A percentile compares a stretch with the other conserved stretches of the same genome.
phyloP scores from a whole-genome alignment of 257 asterid species.

The Capsicum rhomboideum region DNA sequence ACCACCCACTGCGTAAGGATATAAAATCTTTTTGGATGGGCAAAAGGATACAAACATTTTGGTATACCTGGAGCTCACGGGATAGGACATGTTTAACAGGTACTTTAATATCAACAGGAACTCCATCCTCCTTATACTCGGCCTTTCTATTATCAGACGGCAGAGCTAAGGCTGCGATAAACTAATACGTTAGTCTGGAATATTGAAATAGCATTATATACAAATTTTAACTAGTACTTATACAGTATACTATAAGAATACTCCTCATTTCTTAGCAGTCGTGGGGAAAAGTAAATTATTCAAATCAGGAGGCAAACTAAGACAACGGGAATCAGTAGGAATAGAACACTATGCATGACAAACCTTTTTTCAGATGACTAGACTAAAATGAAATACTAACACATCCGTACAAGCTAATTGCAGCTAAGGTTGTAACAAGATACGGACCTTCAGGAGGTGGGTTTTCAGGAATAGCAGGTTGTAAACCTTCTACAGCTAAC shows the following conservation, averaged over 20 bases:
- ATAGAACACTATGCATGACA: neutral
- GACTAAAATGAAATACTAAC: neutral
- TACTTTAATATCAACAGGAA: slow-evolving; percentile 71
- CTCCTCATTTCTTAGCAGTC: neutral
- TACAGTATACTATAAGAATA: neutral
- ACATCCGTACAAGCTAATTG: neutral
- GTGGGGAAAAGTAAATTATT: neutral
- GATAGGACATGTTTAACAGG: slow-evolving; percentile 95
- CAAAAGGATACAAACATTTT: slow-evolving; percentile 11
- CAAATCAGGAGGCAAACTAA: neutral
- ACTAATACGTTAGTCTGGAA: neutral
- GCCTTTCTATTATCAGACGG: slow-evolving; percentile 66
- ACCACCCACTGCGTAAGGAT: slow-evolving; percentile 3
- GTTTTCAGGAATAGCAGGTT: slow-evolving; percentile 95
- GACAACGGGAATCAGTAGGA: neutral
- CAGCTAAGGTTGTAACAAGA: slow-evolving; percentile 1
- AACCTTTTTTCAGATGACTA: neutral
- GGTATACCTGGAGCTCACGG: slow-evolving; percentile 89
- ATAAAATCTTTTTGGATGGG: slow-evolving; percentile 1
- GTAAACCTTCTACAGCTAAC: slow-evolving; percentile 93
- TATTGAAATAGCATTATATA: neutral
- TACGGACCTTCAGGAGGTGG: slow-evolving; percentile 65
- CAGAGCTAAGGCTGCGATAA: slow-evolving; percentile 41
- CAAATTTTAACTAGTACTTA: neutral
- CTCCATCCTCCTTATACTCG: slow-evolving; percentile 79